Evolutionary conservation across 2,329 filamentous ascomycete genomes (phyloP), one percentile per base, ranked within the genome.

Genomic region (Ilyonectria robusta): DNA sequence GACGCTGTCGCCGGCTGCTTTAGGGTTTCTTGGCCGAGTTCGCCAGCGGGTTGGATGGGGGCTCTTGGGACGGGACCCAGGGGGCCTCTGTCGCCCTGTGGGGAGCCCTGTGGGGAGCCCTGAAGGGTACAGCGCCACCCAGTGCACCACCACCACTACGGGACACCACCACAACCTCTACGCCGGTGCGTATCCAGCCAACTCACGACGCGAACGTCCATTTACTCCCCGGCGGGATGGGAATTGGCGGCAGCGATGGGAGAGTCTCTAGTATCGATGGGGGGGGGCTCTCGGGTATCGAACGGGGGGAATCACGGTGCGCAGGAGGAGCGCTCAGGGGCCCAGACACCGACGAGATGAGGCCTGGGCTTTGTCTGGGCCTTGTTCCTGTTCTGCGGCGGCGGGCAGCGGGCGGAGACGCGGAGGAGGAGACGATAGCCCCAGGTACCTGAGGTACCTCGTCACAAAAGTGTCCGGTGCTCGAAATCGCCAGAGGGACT

Each of bases 291-390:
- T 21, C 21, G 21, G 21, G 21, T 21, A 21, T 21, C 21, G 21
- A 21, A 21, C 21, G 21, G 21, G 21, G 21, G 21, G 21, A 21
- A 21, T 3, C 21, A 21, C 21, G 21, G 21, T 21, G 21, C 21
- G 21, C 21, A 35, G 50, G n/a, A 35, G 50, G 50, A 53, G 35
- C 42, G 11, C 59, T 60, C 62, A 65, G 50, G 62, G 56, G 56
- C 50, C 56, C 62, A 56, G 56, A 65, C 56, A 42, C 40, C 42
- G 50, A 59, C 62, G 62, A 55, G 46, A 65, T 65, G 59, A 44
- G 62, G 62, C 57, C 57, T 66, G 40, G 35, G 56, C 56, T 60
- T 60, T 53, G 50, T 35, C 50, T 53, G 29, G 50, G 17, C 50
- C 31, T 53, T 53, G 31, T 53, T 37, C 33, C 56, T 19, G 42